phyloP scores from a whole-genome alignment of 495 filamentous ascomycete genomes.

The Neurospora sp. region DNA sequence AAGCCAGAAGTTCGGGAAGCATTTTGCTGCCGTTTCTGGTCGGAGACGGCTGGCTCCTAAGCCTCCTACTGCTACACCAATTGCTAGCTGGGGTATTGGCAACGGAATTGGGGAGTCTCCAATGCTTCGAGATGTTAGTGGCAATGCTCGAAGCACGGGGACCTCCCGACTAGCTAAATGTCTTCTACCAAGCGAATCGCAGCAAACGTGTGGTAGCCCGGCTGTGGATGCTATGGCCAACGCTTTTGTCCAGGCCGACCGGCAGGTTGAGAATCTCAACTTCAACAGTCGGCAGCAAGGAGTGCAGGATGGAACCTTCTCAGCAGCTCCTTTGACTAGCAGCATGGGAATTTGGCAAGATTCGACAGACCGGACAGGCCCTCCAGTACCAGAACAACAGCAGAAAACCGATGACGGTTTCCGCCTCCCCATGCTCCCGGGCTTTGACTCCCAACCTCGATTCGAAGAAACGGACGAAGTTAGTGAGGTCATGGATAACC shows the following conservation, averaged over 20 bases:
- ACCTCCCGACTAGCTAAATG: not conserved
- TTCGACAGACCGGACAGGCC: not conserved
- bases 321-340: too few relatives aligned
- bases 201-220: conserved; percentile 28
- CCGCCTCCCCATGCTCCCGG: not conserved
- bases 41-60: not conserved
- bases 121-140: not conserved
- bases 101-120: not conserved
- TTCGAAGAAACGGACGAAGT: conserved; percentile 23
- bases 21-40: conserved; percentile 27
- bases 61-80: not conserved
- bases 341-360: too few relatives aligned
- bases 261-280: not conserved
- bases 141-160: not conserved
- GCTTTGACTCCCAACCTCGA: not conserved
- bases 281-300: not conserved
- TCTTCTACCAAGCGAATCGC: conserved; percentile 31
- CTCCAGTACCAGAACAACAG: conserved; percentile 6
- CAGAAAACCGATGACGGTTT: conserved; percentile 6
- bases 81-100: not conserved
- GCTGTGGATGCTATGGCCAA: conserved; percentile 30
- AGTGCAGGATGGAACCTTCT: not conserved
- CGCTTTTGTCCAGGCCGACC: conserved; percentile 21
- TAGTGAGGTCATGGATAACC: conserved; percentile 29
- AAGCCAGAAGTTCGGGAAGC: conserved; percentile 18